Evolutionary conservation across 129 eudicot genomes (phyloP).

Genomic region (Tanacetum coccineum): DNA sequence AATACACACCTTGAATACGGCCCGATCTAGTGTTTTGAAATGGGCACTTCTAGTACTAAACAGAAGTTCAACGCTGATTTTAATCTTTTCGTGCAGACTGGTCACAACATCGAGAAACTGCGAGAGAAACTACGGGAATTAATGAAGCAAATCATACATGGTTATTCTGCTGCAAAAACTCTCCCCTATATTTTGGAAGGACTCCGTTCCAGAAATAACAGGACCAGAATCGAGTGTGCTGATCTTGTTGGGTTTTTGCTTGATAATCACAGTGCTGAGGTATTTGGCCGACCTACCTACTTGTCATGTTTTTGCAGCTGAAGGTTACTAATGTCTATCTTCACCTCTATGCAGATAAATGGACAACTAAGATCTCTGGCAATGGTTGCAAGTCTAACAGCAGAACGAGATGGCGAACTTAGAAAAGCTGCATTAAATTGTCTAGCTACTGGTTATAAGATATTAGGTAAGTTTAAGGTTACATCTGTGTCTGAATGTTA

Average conservation of each 20-base stretch:
- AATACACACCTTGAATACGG: too few species aligned
- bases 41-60: too few species aligned
- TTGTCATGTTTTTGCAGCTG: background rate
- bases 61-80: too few species aligned
- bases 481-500: background rate
- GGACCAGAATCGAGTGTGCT: slow-evolving; percentile 80
- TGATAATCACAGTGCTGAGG: slow-evolving; percentile 87
- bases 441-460: slow-evolving; percentile 86
- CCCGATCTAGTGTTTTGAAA: too few species aligned
- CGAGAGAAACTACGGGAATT: slow-evolving; percentile 88
- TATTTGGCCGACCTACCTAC: slow-evolving; percentile 18
- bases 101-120: slow-evolving; percentile 94
- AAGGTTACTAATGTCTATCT: slow-evolving; percentile 9
- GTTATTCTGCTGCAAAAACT: slow-evolving; percentile 84
- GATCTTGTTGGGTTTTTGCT: slow-evolving; percentile 89
- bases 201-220: slow-evolving; percentile 86
- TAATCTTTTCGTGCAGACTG: slow-evolving; percentile 53
- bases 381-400: slow-evolving; percentile 95
- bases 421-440: slow-evolving; percentile 90
- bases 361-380: slow-evolving; percentile 84
- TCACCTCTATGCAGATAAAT: slow-evolving; percentile 41
- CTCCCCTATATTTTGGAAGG: slow-evolving; percentile 91
- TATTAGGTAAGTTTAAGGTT: slow-evolving; percentile 63
- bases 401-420: slow-evolving; percentile 97
- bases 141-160: slow-evolving; percentile 59